Base-by-base conservation (phyloP, 2,329 filamentous ascomycete species). In the Aspergillus pseudoglaucus region DNA sequence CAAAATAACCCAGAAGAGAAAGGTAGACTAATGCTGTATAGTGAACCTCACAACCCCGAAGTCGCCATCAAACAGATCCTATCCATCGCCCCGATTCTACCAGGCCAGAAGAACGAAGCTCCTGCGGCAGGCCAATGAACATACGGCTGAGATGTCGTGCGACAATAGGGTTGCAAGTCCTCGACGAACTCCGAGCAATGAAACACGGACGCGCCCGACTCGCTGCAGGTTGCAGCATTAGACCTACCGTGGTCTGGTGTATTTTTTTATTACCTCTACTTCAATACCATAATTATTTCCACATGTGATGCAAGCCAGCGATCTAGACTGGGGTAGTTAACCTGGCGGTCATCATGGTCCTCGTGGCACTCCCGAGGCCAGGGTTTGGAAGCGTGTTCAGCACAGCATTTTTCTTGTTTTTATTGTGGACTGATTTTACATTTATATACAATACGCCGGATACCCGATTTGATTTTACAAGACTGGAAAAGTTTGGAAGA, bases 11-110 rank as follows among this genome's bases (percentile, higher is more conserved):
- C n/a, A n/a, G 23, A 20, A 15, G 9, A 3, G 9, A 17, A 10
- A 15, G 10, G 7, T 10, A 42, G 14, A 44, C 23, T 30, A 14
- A 20, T 18, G 20, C 12, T 7, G 12, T 9, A 23, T 50, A 84
- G 81, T 54, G 83, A 90, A 58, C 76, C 75, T 41, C 70, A 79
- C 22, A 80, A 85, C 3, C 81, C 88, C 1, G 73, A 85, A 56
- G 78, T 85, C 55, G 84, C 89, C 61, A 78, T 81, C 4, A 79
- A 94, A 61, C 91, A 97, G 65, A 90, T 97, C 47, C 76, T 94
- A 58, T 78, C 86, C 20, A 90, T 97, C 50, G 87, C 88, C 45
- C 89, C 93, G 1, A 87, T 98, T 50, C 64, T 97, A 22, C 81
- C 82, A 35, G 90, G 89, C 27, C 89, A 95, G 65, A 81, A 78